Evolutionary conservation across 2,329 filamentous ascomycete genomes (phyloP).

Genomic region (Phialophora macrospora): DNA sequence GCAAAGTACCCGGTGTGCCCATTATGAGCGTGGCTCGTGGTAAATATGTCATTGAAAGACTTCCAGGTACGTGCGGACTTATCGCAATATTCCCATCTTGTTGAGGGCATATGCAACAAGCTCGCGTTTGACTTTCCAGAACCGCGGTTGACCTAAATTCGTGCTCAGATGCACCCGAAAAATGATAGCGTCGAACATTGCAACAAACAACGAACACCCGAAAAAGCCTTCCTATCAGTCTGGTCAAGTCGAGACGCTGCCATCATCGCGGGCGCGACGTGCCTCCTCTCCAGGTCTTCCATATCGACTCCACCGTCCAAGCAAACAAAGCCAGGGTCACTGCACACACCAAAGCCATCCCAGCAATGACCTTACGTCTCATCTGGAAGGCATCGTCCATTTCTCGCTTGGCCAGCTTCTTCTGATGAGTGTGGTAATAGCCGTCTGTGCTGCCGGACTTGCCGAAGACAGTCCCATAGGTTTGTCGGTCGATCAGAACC

Average conservation of each 20-base stretch:
- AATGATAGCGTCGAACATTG: constrained; percentile 22
- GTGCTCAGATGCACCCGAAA: constrained; percentile 34
- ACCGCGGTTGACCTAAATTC: constrained; percentile 18
- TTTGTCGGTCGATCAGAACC: constrained; percentile 64
- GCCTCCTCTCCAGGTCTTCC: constrained; percentile 28
- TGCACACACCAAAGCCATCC: constrained; percentile 50
- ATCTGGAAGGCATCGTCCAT: constrained; percentile 68
- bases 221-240: neutral
- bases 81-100: neutral
- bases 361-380: constrained; percentile 59
- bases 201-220: neutral
- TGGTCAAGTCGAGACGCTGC: neutral
- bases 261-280: neutral
- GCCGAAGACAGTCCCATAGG: constrained; percentile 55
- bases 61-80: constrained; percentile 64
- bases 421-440: constrained; percentile 63
- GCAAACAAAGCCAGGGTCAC: constrained; percentile 41
- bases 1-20: constrained; percentile 75
- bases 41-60: constrained; percentile 91
- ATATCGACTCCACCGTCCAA: constrained; percentile 34
- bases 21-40: constrained; percentile 80
- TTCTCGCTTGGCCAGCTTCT: constrained; percentile 66
- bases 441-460: constrained; percentile 42
- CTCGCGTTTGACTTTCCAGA: neutral
- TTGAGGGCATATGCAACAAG: neutral